Percentiles rank a stretch among this genome's conserved stretches.
phyloP scores from a whole-genome alignment of 1,284 basidiomycete species.

The Papiliotrema laurentii region DNA sequence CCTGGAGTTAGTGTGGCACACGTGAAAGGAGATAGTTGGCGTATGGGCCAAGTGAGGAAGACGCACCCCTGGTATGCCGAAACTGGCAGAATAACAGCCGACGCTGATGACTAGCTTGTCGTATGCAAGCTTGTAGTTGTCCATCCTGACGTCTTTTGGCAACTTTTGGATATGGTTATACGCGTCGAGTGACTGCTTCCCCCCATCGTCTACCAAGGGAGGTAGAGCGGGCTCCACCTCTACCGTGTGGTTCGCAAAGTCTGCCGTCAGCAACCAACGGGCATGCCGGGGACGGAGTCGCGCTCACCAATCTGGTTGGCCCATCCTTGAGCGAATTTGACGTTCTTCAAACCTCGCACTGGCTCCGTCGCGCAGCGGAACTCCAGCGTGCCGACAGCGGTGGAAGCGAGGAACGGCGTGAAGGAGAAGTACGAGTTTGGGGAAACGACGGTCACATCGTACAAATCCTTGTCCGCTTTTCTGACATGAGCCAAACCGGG shows the following conservation, averaged over 20 bases:
- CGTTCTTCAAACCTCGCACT: slow-evolving; percentile 51
- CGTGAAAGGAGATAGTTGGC: neutral
- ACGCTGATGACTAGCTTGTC: slow-evolving; percentile 81
- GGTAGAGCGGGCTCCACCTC: slow-evolving; percentile 42
- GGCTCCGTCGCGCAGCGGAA: slow-evolving; percentile 76
- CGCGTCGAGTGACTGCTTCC: neutral
- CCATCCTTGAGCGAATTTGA: slow-evolving; percentile 49
- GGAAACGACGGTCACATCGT: slow-evolving; percentile 60
- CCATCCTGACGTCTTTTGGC: slow-evolving; percentile 11
- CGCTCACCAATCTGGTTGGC: slow-evolving; percentile 39
- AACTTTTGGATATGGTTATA: slow-evolving; percentile 10
- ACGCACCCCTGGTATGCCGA: slow-evolving; percentile 52
- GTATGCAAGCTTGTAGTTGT: slow-evolving; percentile 58
- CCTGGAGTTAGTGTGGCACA: slow-evolving; percentile 49
- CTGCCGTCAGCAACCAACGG: slow-evolving; percentile 43
- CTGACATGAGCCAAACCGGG: slow-evolving; percentile 7
- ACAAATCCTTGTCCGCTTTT: slow-evolving; percentile 36
- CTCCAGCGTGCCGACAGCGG: slow-evolving; percentile 75
- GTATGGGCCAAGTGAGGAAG: no score
- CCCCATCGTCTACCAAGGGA: neutral
- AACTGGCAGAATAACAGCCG: slow-evolving; percentile 74
- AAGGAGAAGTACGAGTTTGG: slow-evolving; percentile 78
- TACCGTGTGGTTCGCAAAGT: slow-evolving; percentile 61
- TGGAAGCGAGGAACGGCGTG: slow-evolving; percentile 70
- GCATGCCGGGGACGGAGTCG: neutral